A percentile compares a stretch with the other conserved stretches of the same genome.
These are phyloP conservation scores for Fusarium sp. DNA, from an alignment of 2,329 filamentous ascomycete species.

Conservation along the genomic window DNA sequence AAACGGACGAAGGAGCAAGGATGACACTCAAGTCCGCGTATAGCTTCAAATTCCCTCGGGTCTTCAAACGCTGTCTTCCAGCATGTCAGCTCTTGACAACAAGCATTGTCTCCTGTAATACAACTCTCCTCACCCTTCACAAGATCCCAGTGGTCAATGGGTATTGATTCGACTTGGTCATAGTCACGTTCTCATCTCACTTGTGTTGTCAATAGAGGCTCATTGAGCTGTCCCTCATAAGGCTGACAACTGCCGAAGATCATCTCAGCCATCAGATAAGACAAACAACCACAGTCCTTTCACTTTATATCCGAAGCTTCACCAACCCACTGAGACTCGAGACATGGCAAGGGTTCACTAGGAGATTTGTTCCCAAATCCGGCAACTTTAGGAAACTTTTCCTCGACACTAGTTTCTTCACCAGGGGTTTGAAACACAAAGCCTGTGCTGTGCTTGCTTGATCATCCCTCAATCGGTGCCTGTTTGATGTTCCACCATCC, in stretches of 20 bases:
- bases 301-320: not conserved
- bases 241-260: constrained; percentile 6
- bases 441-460: constrained; percentile 8
- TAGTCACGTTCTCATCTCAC: too few relatives aligned
- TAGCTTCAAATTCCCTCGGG: not conserved
- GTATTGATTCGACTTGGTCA: not conserved
- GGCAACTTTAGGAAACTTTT: not conserved
- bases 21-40: not conserved
- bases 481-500: constrained; percentile 31
- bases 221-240: not conserved
- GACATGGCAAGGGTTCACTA: not conserved
- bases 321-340: not conserved
- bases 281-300: constrained; percentile 13
- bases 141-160: not conserved
- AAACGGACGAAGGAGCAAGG: constrained; percentile 1
- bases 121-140: not conserved
- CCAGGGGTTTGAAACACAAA: constrained; percentile 35
- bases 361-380: not conserved
- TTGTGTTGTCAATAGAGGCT: not conserved
- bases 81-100: not conserved
- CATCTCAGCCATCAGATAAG: constrained; percentile 7
- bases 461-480: constrained; percentile 26
- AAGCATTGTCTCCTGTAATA: not conserved
- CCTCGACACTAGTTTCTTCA: constrained; percentile 5
- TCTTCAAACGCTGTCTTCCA: not conserved